Evolutionary conservation across 306 rosid genomes (phyloP), one percentile per base, ranked within the genome.

Genomic region (Oxytropis ochrocephala): DNA sequence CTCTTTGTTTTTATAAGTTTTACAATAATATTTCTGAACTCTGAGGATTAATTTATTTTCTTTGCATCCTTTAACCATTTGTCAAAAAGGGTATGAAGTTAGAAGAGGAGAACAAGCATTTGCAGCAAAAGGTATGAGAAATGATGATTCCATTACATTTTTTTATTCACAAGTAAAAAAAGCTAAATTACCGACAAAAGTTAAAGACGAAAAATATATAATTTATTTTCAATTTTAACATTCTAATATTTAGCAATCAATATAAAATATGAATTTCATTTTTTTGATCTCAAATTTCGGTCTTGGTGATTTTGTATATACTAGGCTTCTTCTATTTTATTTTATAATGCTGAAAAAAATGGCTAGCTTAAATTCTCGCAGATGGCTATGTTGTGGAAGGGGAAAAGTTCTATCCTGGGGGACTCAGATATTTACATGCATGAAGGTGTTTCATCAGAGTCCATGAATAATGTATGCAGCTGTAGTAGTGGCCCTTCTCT

Each of bases 71-170:
- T 38, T 24, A 32, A 64, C 62, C 72, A 48, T 48, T 0, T 35
- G 39, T 8, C 24, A 27, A 78, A 42, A 39, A 78, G 82, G 46
- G 70, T 8, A 6, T 13, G 60, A 0, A 30, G 24, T 67, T 78
- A 41, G 72, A 70, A 61, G 64, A 73, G 4, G 75, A 50, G 48
- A 78, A 73, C 78, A 67, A 43, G 47, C 46, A 9, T 47, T 67
- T 78, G 43, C 59, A 78, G 64, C 67, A 78, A 64, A 69, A 75
- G 79, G 79, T 75, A 66, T 49, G 62, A 13, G 35, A 38, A 38
- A 8, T 55, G 27, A 64, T 7, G 1, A 33, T 38, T 7, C 53
- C 8, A 1, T 3, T 7, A 8, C 7, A 6, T 41, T 27, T 32
- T 12, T 30, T n/a, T 32, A 42, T 24, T 1, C 3, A 24, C 29